phyloP scores from a whole-genome alignment of 495 filamentous ascomycete species.

The Peziza echinospora region DNA sequence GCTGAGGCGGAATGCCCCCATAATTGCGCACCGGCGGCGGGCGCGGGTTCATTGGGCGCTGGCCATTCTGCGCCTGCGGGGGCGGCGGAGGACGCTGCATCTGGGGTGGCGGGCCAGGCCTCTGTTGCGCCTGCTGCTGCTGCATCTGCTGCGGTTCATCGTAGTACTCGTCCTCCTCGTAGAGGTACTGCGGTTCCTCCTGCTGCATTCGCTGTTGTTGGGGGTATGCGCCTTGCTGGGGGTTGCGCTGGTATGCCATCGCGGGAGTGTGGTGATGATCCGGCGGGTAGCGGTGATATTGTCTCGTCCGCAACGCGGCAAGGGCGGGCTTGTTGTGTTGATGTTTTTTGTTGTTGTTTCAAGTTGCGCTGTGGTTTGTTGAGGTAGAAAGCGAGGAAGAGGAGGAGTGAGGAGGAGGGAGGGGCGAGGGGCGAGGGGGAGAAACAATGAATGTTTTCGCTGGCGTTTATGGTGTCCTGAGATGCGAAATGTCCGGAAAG shows the following conservation, averaged over 20 bases:
- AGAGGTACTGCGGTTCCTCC: conserved; percentile 22
- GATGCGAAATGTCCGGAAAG: too few relatives aligned
- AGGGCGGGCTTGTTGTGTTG: too few relatives aligned
- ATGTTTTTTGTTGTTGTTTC: too few relatives aligned
- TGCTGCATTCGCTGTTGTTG: too few relatives aligned
- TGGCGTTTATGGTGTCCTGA: too few relatives aligned
- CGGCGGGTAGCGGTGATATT: too few relatives aligned
- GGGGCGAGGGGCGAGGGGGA: too few relatives aligned
- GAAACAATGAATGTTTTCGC: too few relatives aligned
- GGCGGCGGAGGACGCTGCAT: conserved; percentile 16
- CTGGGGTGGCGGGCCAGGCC: conserved; percentile 8
- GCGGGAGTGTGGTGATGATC: conserved; percentile 1
- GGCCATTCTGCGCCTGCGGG: conserved; percentile 23
- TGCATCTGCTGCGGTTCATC: conserved; percentile 17
- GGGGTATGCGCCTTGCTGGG: conserved; percentile 14
- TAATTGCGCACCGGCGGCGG: not conserved
- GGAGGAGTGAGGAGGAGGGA: too few relatives aligned
- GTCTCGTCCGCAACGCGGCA: too few relatives aligned
- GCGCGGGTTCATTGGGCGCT: conserved; percentile 19
- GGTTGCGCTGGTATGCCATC: conserved; percentile 24
- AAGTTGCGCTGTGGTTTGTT: too few relatives aligned
- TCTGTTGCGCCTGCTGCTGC: conserved; percentile 11
- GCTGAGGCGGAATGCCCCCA: not conserved
- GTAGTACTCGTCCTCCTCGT: conserved; percentile 32
- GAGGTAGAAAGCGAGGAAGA: too few relatives aligned